Evolutionary conservation across 257 asterid species (phyloP), one percentile per base, ranked within the genome.

Genomic region (Scutellaria baicalensis): DNA sequence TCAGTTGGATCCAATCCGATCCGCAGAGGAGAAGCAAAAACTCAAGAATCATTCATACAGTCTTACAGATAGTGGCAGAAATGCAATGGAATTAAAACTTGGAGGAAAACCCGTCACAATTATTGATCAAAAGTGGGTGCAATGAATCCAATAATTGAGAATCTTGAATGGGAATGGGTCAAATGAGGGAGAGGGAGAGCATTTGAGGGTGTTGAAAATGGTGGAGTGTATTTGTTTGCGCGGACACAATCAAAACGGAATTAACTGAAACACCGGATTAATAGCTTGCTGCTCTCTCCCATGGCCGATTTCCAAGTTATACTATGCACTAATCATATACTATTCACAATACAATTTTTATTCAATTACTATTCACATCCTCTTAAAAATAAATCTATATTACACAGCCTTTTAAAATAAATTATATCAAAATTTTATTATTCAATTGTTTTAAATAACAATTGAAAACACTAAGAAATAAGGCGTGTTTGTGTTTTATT

Each of bases 241-340:
- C 62, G 78, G 81, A 77, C 81, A 77, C 35, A 70, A 56, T 71
- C 31, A 77, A 44, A 78, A 72, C 82, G 65, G 82, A 72, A 78
- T 72, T 78, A 78, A 78, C 82, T 61, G 75, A 78, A 72, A 72
- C 60, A 61, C 82, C 78, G 82, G 69, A 68, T 55, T 44, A 78
- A 17, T 72, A 61, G 78, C 76, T 77, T 48, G 20, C 64, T 63
- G 49, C 66, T 66, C 81, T 59, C 68, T 43, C 66, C 81, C 74
- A 77, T 64, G 66, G 70, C 77, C 66, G 81, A 59, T 50, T 65
- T 63, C 80, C 70, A 71, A 71, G 43, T 59, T 67, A 59, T 74
- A 70, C 79, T 68, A 27, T 50, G 70, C 69, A 14, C 70, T 50
- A 74, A 67, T 60, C 75, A 68, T 23, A 52, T 9, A 27, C 33